Conservation (phyloP, 768 basidiomycete genomes). For the Termitomyces sp. region DNA sequence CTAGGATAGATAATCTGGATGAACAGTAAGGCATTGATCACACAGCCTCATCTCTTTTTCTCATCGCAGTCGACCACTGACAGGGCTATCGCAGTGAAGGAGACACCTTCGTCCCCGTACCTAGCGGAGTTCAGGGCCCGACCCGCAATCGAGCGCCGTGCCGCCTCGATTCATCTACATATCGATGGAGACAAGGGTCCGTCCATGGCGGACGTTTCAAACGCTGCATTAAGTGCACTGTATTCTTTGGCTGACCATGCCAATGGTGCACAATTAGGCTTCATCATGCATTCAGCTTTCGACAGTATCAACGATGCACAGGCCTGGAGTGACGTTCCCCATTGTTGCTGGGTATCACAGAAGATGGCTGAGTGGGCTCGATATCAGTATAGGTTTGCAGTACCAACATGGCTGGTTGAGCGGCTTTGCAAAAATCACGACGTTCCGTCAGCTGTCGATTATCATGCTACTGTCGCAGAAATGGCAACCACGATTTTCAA, state of each 20-base stretch:
- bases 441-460: slow-evolving; percentile 31
- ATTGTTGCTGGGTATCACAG: slow-evolving; percentile 80
- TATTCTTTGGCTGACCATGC: slow-evolving; percentile 71
- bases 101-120: slow-evolving; percentile 70
- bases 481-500: slow-evolving; percentile 86
- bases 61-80: neutral
- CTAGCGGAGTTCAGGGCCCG: slow-evolving; percentile 79
- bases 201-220: slow-evolving; percentile 63
- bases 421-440: slow-evolving; percentile 63
- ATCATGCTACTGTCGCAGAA: slow-evolving; percentile 58
- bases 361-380: slow-evolving; percentile 83
- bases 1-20: slow-evolving; percentile 52
- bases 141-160: slow-evolving; percentile 74
- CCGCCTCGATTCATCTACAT: slow-evolving; percentile 86
- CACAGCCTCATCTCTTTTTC: slow-evolving; percentile 5
- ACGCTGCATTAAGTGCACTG: slow-evolving; percentile 65
- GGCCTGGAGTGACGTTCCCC: slow-evolving; percentile 62
- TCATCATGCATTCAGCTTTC: slow-evolving; percentile 68
- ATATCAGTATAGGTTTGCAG: slow-evolving; percentile 89
- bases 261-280: slow-evolving; percentile 67
- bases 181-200: slow-evolving; percentile 87
- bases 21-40: slow-evolving; percentile 51
- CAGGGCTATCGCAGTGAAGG: slow-evolving; percentile 60
- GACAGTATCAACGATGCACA: slow-evolving; percentile 56
- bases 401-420: slow-evolving; percentile 83